A percentile compares a stretch with the other conserved stretches of the same genome.
Evolutionary conservation across 2,329 filamentous ascomycete genomes (phyloP).

Genomic region (Periconia macrospinosa): DNA sequence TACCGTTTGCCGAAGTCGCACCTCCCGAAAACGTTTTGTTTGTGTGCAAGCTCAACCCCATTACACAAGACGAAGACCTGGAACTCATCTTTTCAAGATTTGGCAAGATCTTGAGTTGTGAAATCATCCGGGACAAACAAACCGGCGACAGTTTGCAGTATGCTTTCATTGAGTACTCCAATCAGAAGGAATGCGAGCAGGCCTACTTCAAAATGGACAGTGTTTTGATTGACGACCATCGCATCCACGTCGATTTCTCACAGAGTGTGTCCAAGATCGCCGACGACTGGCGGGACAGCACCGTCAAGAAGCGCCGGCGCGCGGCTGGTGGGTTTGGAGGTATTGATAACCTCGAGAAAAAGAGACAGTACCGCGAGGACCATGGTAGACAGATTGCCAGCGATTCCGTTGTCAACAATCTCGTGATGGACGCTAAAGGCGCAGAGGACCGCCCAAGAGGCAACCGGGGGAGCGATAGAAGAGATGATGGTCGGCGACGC

Average conservation of each 20-base stretch:
- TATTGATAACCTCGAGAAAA: conserved; percentile 83
- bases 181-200: conserved; percentile 88
- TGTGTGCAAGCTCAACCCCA: conserved; percentile 97
- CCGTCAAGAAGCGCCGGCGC: conserved; percentile 75
- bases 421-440: conserved; percentile 29
- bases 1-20: conserved; percentile 96
- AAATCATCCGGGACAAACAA: conserved; percentile 91
- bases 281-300: conserved; percentile 83
- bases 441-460: conserved; percentile 9
- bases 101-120: conserved; percentile 90
- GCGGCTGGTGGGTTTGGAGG: conserved; percentile 80
- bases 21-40: conserved; percentile 97
- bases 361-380: conserved; percentile 70
- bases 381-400: conserved; percentile 30
- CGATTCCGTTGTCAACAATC: conserved; percentile 35
- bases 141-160: conserved; percentile 96
- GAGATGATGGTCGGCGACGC: conserved; percentile 44
- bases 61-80: conserved; percentile 91
- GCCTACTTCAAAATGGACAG: conserved; percentile 99
- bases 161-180: conserved; percentile 94
- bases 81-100: conserved; percentile 97
- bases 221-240: conserved; percentile 92
- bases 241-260: conserved; percentile 98
- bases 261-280: conserved; percentile 88
- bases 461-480: conserved; percentile 18